Conservation (phyloP, 2,329 filamentous ascomycete genomes). For the Dactylonectria estremocensis region DNA sequence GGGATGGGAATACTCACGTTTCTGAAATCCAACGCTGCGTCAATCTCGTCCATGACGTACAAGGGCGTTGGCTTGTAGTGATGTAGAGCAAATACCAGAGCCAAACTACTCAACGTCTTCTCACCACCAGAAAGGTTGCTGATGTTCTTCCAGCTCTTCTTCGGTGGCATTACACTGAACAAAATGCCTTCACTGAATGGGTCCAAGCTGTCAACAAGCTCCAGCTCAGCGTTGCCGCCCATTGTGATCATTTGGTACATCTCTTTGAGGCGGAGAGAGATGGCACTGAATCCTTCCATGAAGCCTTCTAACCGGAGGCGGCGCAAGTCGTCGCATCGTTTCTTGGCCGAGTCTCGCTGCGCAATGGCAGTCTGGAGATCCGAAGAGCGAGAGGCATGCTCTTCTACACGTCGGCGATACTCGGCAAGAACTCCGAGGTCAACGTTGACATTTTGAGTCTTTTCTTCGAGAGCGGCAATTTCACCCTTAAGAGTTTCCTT, state of each 20-base stretch:
- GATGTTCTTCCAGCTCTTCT: conserved; percentile 99
- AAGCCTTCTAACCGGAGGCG: conserved; percentile 94
- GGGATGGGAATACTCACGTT: conserved; percentile 77
- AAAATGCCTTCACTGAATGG: conserved; percentile 97
- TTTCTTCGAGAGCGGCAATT: conserved; percentile 74
- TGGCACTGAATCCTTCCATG: conserved; percentile 97
- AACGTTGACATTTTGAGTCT: conserved; percentile 87
- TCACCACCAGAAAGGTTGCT: conserved; percentile 95
- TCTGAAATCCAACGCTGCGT: conserved; percentile 96
- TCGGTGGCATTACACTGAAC: conserved; percentile 99
- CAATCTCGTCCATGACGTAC: conserved; percentile 99
- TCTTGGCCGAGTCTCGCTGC: conserved; percentile 89
- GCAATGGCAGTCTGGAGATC: conserved; percentile 86
- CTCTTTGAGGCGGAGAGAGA: conserved; percentile 95
- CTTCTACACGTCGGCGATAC: conserved; percentile 88
- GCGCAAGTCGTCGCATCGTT: conserved; percentile 91
- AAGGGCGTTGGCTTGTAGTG: conserved; percentile 98
- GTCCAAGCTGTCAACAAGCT: conserved; percentile 95
- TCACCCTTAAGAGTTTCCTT: conserved; percentile 74
- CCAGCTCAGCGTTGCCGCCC: conserved; percentile 97
- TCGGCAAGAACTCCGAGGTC: conserved; percentile 91
- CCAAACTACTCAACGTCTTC: conserved; percentile 94
- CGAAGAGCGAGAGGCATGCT: conserved; percentile 84
- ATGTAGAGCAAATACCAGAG: conserved; percentile 97
- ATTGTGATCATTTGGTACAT: conserved; percentile 99